Evolutionary conservation across 495 filamentous ascomycete species (phyloP).

Genomic region (Extremus antarcticus): DNA sequence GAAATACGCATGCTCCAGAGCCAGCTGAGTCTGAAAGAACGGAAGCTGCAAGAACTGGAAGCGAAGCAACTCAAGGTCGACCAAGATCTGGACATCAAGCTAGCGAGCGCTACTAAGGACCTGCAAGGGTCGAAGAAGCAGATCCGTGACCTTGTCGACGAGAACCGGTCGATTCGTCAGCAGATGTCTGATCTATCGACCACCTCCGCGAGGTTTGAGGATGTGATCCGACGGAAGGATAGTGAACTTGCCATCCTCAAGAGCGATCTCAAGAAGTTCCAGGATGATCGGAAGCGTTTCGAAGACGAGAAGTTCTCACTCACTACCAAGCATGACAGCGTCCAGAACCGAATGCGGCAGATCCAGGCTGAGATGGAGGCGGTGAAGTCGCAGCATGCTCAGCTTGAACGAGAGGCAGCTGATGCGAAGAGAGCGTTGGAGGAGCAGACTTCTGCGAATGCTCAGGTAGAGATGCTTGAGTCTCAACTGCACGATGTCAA

Average conservation of each 20-base stretch:
- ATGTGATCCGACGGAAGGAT: conserved; percentile 83
- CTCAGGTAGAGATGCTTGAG: conserved; percentile 78
- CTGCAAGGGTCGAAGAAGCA: conserved; percentile 58
- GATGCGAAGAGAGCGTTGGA: conserved; percentile 81
- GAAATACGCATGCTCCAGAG: conserved; percentile 89
- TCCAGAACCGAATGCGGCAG: conserved; percentile 66
- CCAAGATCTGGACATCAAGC: conserved; percentile 81
- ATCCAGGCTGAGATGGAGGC: conserved; percentile 80
- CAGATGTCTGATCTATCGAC: conserved; percentile 79
- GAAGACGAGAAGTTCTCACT: conserved; percentile 65
- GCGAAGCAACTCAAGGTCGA: conserved; percentile 72
- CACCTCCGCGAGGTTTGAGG: conserved; percentile 90
- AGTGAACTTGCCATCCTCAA: conserved; percentile 81
- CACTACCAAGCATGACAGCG: conserved; percentile 63
- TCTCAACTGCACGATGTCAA: conserved; percentile 82
- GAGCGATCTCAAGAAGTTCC: conserved; percentile 66
- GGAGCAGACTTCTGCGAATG: conserved; percentile 79
- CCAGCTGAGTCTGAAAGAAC: conserved; percentile 77
- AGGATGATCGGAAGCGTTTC: conserved; percentile 62
- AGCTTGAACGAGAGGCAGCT: conserved; percentile 76
- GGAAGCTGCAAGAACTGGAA: conserved; percentile 82
- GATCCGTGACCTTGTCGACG: conserved; percentile 62
- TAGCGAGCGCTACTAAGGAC: conserved; percentile 72
- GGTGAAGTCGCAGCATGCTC: conserved; percentile 68
- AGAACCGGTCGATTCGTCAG: conserved; percentile 75